Evolutionary conservation across 1,139 yeast genomes (phyloP).

Genomic region (Kluyveromyces sp.): DNA sequence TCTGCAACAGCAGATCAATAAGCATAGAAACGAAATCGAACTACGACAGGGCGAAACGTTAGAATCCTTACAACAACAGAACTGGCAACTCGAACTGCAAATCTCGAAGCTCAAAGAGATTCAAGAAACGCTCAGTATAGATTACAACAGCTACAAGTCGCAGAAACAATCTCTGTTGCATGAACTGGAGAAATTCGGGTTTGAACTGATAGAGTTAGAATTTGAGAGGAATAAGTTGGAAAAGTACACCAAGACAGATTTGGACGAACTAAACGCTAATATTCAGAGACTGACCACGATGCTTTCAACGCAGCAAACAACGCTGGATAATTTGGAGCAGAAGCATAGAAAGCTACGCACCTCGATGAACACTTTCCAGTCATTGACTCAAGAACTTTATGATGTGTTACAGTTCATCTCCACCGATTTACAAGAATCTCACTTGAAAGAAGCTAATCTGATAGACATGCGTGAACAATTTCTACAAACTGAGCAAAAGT

Average conservation of each 20-base stretch:
- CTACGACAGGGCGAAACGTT: constrained; percentile 29
- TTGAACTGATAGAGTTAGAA: constrained; percentile 44
- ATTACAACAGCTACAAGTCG: constrained; percentile 58
- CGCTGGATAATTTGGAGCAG: constrained; percentile 40
- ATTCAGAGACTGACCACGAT: constrained; percentile 51
- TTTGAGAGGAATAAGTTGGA: constrained; percentile 55
- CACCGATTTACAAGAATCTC: constrained; percentile 28
- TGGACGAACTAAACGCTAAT: constrained; percentile 48
- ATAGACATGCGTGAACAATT: constrained; percentile 24
- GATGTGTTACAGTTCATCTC: constrained; percentile 26
- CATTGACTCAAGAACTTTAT: constrained; percentile 26
- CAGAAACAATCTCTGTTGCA: constrained; percentile 54
- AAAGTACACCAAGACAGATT: constrained; percentile 56
- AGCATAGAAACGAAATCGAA: constrained; percentile 33
- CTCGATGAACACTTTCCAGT: constrained; percentile 52
- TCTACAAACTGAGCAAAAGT: constrained; percentile 18
- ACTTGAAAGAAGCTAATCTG: constrained; percentile 21
- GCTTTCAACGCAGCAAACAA: constrained; percentile 38
- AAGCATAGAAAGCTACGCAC: constrained; percentile 46
- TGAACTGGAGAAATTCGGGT: constrained; percentile 35
- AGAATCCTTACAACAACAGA: constrained; percentile 48
- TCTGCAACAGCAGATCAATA: constrained; percentile 40
- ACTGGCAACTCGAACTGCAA: constrained; percentile 54
- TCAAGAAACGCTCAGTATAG: constrained; percentile 60
- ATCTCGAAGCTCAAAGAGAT: constrained; percentile 53